phyloP scores from a whole-genome alignment of 116 monocot species.

The Posidonia oceanica region DNA sequence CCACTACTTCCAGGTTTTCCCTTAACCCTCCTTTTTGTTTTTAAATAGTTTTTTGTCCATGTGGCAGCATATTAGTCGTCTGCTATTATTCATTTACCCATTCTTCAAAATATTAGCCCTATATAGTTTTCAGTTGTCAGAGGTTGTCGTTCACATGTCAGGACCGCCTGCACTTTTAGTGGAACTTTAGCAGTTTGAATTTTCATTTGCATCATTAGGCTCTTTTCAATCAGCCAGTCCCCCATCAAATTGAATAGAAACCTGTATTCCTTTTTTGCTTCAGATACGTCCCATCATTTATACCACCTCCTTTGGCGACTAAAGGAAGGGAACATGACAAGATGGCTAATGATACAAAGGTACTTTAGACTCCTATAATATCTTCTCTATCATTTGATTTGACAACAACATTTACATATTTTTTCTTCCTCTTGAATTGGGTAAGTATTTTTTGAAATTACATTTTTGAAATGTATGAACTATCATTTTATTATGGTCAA shows the following conservation, averaged over 20 bases:
- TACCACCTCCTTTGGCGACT: slow-evolving; percentile 67
- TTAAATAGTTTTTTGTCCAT: too few relatives aligned
- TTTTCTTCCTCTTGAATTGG: too few relatives aligned
- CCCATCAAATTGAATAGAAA: not conserved
- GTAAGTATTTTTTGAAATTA: too few relatives aligned
- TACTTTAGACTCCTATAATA: not conserved
- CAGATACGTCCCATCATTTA: slow-evolving; percentile 98
- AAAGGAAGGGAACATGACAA: slow-evolving; percentile 77
- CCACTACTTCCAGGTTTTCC: too few relatives aligned
- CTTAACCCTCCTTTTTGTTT: too few relatives aligned
- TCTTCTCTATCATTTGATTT: not conserved
- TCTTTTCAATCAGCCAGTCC: too few relatives aligned
- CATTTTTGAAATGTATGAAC: too few relatives aligned
- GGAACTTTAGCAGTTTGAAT: not conserved
- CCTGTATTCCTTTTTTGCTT: slow-evolving; percentile 11
- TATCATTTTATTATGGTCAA: too few relatives aligned
- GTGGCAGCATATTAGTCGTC: too few relatives aligned
- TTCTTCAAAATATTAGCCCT: too few relatives aligned
- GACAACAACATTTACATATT: too few relatives aligned
- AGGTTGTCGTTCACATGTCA: not conserved
- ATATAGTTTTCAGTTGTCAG: not conserved
- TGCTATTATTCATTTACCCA: too few relatives aligned
- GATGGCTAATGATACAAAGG: slow-evolving; percentile 40
- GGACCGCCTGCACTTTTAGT: not conserved
- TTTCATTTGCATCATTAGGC: not conserved